Base-by-base conservation (phyloP, 2,329 filamentous ascomycete genomes). In the Graphiopsis chlorocephala region DNA sequence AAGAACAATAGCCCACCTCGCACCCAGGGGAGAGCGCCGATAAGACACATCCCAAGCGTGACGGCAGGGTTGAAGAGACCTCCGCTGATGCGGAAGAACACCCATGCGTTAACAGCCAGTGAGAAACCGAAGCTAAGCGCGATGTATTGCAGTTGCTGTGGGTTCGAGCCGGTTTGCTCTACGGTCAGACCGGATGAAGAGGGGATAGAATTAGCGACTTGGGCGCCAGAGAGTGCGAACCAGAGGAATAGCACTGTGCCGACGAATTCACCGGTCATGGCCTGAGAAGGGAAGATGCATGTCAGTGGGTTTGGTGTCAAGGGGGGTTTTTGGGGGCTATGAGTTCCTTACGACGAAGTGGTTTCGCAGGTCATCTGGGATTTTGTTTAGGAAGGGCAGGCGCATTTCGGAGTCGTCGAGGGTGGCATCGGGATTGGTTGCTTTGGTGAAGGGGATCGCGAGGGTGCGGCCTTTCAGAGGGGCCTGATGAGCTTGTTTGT, bases 231-330 rank as follows among this genome's bases (percentile, higher is more conserved):
- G 42, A 82, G 76, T 14, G 79, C 79, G 61, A 82, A 80, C 73
- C 77, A 81, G 42, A 82, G 73, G 62, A 82, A 81, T 64, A 81
- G 75, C 11, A 78, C 77, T 0, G 79, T 81, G 26, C 79, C 79
- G 10, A 80, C 78, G 53, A 78, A 80, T 62, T 81, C 79, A 61
- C 76, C 77, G 45, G 65, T 65, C 64, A 73, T 69, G 26, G 74
- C 48, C 48, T 52, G 7, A n/a, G 12, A 11, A n/a, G 12, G 4
- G 38, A 42, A 42, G 6, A 42, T 20, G 17, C 20, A n/a, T 20
- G 17, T 17, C 23, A 50, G 14, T 7, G 47, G 23, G 7, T 25
- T 7, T 23, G 23, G 7, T 25, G 7, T 3, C n/a, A 17, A 26
- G 17, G 17, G 17, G 17, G 8, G 17, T n/a, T 17, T 4, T n/a